Conservation (phyloP, 257 asterid genomes). For the Forsythia suspensa region DNA sequence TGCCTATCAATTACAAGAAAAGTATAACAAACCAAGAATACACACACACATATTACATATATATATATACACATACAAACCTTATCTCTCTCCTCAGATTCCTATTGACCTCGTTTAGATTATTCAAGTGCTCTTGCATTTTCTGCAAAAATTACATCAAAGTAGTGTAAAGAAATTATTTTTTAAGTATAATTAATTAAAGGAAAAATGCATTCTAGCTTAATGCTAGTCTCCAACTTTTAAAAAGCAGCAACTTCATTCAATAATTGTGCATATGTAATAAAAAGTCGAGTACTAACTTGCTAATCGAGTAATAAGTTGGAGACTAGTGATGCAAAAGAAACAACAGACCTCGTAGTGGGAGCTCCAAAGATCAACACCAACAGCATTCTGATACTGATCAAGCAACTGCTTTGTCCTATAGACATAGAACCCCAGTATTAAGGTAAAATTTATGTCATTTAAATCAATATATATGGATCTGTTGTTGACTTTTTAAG, state of each 20-base stretch:
- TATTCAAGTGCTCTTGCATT: constrained; percentile 90
- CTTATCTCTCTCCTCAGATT: constrained; percentile 83
- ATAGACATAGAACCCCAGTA: background rate
- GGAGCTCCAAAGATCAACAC: constrained; percentile 80
- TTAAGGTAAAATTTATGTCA: too few species aligned
- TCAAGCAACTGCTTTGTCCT: constrained; percentile 85
- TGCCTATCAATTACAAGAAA: constrained; percentile 24
- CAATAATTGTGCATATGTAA: too few species aligned
- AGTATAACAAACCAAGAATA: too few species aligned
- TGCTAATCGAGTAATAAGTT: too few species aligned
- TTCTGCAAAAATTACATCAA: constrained; percentile 35
- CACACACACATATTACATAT: background rate
- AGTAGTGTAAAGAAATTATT: background rate
- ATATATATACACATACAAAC: constrained; percentile 19
- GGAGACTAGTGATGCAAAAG: too few species aligned
- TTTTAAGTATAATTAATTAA: background rate
- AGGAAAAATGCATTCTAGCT: too few species aligned
- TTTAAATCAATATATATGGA: too few species aligned
- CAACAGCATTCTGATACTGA: constrained; percentile 69
- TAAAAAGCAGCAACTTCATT: too few species aligned
- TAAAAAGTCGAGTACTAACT: too few species aligned
- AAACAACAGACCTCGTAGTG: constrained; percentile 64
- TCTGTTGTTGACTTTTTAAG: too few species aligned
- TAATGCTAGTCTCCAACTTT: too few species aligned
- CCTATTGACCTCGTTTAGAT: constrained; percentile 73